These are phyloP conservation scores for Truncatella angustata DNA, from an alignment of 2,329 filamentous ascomycete genomes.

Conservation along the genomic window DNA sequence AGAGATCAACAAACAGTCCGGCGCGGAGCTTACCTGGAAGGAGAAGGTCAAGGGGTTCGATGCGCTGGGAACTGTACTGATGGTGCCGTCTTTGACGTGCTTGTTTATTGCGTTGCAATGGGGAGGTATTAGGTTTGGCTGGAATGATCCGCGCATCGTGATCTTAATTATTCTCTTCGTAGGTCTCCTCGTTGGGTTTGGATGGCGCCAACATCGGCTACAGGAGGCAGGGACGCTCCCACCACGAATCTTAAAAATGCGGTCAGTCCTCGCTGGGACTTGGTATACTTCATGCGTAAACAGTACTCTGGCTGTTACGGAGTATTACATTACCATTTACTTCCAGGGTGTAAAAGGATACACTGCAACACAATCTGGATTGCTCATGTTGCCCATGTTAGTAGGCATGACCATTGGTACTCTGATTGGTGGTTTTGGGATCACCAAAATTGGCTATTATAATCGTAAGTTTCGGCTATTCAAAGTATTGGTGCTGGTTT, in stretches of 20 bases:
- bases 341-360: constrained; percentile 10
- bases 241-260: constrained; percentile 4
- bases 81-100: constrained; percentile 4
- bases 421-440: constrained; percentile 1
- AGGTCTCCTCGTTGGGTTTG: constrained; percentile 5
- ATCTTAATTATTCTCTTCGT: background rate
- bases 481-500: background rate
- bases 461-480: constrained; percentile 5
- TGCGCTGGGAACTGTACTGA: constrained; percentile 4
- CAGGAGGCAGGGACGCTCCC: constrained; percentile 6
- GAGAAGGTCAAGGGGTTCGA: constrained; percentile 9
- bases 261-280: constrained; percentile 1
- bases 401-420: constrained; percentile 1
- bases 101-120: constrained; percentile 3
- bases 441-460: constrained; percentile 1
- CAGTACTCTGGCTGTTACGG: constrained; percentile 11
- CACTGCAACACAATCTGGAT: constrained; percentile 4
- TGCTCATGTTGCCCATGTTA: constrained; percentile 7
- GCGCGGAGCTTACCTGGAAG: background rate
- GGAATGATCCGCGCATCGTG: background rate
- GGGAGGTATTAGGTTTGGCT: constrained; percentile 1
- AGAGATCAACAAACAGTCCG: background rate
- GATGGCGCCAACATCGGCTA: constrained; percentile 7
- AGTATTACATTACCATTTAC: constrained; percentile 14
- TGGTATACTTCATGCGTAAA: constrained; percentile 12